phyloP scores from a whole-genome alignment of 2,329 filamentous ascomycete genomes.

The Penicillium hesseltinei region DNA sequence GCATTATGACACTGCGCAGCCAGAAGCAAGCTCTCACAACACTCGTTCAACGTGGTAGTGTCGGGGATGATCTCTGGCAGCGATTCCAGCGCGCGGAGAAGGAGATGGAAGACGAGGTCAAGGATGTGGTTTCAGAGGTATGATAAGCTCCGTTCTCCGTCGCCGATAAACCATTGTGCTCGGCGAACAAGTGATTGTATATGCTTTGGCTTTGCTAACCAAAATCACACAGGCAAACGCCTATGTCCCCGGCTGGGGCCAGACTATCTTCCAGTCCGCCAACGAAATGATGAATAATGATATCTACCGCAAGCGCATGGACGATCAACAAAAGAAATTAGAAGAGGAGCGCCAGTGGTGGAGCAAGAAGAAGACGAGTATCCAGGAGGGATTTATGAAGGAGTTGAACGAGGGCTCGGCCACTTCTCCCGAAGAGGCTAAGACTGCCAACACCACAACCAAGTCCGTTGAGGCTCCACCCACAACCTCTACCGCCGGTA shows the following conservation, averaged over 20 bases:
- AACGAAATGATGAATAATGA: constrained; percentile 92
- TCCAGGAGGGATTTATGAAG: constrained; percentile 76
- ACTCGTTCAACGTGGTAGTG: constrained; percentile 82
- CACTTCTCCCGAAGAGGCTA: constrained; percentile 15
- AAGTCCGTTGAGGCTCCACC: constrained; percentile 23
- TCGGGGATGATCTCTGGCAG: constrained; percentile 95
- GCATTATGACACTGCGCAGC: constrained; percentile 82
- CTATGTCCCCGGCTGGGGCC: constrained; percentile 83
- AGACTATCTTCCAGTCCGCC: constrained; percentile 93
- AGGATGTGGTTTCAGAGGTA: constrained; percentile 92
- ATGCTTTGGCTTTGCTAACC: constrained; percentile 14
- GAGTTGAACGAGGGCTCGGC: constrained; percentile 59
- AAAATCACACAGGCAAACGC: constrained; percentile 72
- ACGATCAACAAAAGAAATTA: constrained; percentile 70
- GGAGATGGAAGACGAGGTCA: constrained; percentile 94
- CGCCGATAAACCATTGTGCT: neutral
- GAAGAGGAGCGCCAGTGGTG: constrained; percentile 84
- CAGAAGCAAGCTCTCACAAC: constrained; percentile 84
- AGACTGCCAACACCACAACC: constrained; percentile 10
- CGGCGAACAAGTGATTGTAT: neutral
- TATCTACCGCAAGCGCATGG: constrained; percentile 69
- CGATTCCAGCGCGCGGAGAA: constrained; percentile 88
- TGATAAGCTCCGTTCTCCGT: constrained; percentile 24
- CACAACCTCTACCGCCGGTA: constrained; percentile 37
- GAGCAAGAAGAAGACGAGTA: constrained; percentile 74